Percentiles rank a stretch among this genome's conserved stretches.
These are phyloP conservation scores for Phanerodontia chrysosporium DNA, from an alignment of 768 basidiomycete species.

Conservation along the genomic window DNA sequence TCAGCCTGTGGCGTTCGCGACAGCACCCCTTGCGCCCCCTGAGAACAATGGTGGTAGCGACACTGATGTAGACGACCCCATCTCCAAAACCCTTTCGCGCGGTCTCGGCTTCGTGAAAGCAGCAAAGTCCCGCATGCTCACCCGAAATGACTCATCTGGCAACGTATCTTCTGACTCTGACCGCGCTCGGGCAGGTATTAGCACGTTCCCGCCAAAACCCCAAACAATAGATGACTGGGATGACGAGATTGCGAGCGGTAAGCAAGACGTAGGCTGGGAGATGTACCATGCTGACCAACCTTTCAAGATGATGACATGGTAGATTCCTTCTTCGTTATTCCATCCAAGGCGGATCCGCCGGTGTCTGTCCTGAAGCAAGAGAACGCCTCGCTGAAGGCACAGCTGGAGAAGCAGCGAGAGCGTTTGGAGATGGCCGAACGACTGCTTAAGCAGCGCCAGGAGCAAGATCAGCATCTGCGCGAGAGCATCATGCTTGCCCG, in stretches of 20 bases:
- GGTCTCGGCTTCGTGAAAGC: slow-evolving; percentile 29
- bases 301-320: slow-evolving; percentile 53
- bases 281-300: not conserved
- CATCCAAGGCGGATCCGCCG: slow-evolving; percentile 53
- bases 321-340: slow-evolving; percentile 76
- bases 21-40: slow-evolving; percentile 60
- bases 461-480: slow-evolving; percentile 74
- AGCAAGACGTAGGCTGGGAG: slow-evolving; percentile 9
- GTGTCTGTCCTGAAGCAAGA: slow-evolving; percentile 55
- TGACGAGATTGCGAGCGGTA: slow-evolving; percentile 60
- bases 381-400: slow-evolving; percentile 57
- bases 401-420: slow-evolving; percentile 53
- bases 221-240: slow-evolving; percentile 46
- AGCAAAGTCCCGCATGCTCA: slow-evolving; percentile 25
- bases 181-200: slow-evolving; percentile 14
- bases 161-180: slow-evolving; percentile 17
- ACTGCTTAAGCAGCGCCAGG: slow-evolving; percentile 62
- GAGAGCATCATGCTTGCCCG: slow-evolving; percentile 75
- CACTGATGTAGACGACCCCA: slow-evolving; percentile 63
- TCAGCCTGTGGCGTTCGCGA: slow-evolving; percentile 78
- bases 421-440: slow-evolving; percentile 59
- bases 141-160: slow-evolving; percentile 23
- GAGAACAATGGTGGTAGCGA: slow-evolving; percentile 55
- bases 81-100: slow-evolving; percentile 53
- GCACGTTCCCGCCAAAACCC: slow-evolving; percentile 26